Evolutionary conservation across 2,329 filamentous ascomycete species (phyloP).

Genomic region (Claviceps paspali): DNA sequence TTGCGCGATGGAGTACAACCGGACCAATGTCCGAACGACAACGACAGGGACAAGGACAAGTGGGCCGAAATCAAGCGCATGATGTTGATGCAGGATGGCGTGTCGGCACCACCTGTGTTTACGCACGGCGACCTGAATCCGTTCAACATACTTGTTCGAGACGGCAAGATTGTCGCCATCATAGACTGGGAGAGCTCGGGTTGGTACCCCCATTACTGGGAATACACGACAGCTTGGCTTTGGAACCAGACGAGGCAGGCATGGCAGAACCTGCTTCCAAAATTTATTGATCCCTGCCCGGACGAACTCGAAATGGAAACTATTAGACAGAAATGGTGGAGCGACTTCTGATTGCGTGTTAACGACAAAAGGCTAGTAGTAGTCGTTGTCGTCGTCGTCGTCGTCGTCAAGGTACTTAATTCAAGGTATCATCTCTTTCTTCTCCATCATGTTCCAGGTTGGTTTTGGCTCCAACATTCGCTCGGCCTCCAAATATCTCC

Average conservation of each 20-base stretch:
- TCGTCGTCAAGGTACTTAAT: no score
- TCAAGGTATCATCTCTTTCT: conserved; percentile 12
- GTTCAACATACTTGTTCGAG: conserved; percentile 26
- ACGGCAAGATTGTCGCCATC: conserved; percentile 27
- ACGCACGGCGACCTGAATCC: conserved; percentile 31
- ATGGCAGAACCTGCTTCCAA: conserved; percentile 19
- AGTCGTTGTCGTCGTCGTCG: no score
- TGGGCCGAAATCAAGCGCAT: conserved; percentile 18
- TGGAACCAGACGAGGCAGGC: conserved; percentile 13
- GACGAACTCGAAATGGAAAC: conserved; percentile 25
- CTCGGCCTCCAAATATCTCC: conserved; percentile 8
- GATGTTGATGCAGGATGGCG: conserved; percentile 19
- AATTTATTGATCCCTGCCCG: conserved; percentile 22
- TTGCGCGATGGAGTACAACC: conserved; percentile 14
- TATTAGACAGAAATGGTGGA: conserved; percentile 22
- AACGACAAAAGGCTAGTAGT: no score
- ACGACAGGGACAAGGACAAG: conserved; percentile 9
- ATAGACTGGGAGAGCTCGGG: conserved; percentile 20
- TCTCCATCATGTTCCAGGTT: conserved; percentile 15
- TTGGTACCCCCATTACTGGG: conserved; percentile 21
- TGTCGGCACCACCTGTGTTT: conserved; percentile 24
- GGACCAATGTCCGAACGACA: conserved; percentile 8
- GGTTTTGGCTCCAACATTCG: conserved; percentile 13
- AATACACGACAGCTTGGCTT: conserved; percentile 16
- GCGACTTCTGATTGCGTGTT: conserved; percentile 6